A percentile compares a stretch with the other conserved stretches of the same genome.
These are phyloP conservation scores for Excoecaria agallocha DNA, from an alignment of 345 rosid genomes.

Conservation along the genomic window DNA sequence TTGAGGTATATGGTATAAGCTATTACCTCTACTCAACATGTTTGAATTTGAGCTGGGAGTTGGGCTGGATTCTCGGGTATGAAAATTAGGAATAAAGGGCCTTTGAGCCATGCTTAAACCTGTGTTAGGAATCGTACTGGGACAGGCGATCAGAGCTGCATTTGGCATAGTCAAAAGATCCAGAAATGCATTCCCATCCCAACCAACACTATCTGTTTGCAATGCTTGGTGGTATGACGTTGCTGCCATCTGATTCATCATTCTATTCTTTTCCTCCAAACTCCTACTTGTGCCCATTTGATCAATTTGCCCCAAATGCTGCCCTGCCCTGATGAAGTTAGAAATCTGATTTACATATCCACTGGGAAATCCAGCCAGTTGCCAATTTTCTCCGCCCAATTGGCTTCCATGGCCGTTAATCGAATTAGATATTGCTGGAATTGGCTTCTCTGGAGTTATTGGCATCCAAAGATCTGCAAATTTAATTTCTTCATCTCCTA, in stretches of 20 bases:
- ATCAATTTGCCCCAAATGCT: constrained; percentile 23
- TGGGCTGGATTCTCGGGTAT: constrained; percentile 30
- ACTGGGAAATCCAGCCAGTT: constrained; percentile 25
- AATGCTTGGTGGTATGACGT: constrained; percentile 27
- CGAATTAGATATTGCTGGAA: constrained; percentile 27
- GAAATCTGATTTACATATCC: constrained; percentile 23
- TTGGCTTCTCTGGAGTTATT: not conserved
- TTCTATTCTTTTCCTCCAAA: constrained; percentile 18
- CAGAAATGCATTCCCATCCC: constrained; percentile 21
- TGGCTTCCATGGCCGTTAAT: constrained; percentile 26
- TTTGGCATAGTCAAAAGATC: constrained; percentile 19
- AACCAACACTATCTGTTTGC: constrained; percentile 13
- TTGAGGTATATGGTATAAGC: constrained; percentile 22
- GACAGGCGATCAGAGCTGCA: not conserved
- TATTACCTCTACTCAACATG: constrained; percentile 21
- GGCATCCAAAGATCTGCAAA: too few relatives aligned
- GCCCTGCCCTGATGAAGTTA: constrained; percentile 21
- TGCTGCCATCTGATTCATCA: constrained; percentile 35
- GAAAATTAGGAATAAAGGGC: constrained; percentile 20
- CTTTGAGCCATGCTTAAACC: constrained; percentile 12
- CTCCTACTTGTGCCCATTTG: constrained; percentile 21
- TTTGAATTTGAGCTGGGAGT: constrained; percentile 35
- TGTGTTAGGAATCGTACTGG: constrained; percentile 19
- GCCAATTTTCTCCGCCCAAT: constrained; percentile 29
- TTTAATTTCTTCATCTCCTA: too few relatives aligned